Evolutionary conservation across 2,329 filamentous ascomycete genomes (phyloP).

Genomic region (Alternaria burnsii): DNA sequence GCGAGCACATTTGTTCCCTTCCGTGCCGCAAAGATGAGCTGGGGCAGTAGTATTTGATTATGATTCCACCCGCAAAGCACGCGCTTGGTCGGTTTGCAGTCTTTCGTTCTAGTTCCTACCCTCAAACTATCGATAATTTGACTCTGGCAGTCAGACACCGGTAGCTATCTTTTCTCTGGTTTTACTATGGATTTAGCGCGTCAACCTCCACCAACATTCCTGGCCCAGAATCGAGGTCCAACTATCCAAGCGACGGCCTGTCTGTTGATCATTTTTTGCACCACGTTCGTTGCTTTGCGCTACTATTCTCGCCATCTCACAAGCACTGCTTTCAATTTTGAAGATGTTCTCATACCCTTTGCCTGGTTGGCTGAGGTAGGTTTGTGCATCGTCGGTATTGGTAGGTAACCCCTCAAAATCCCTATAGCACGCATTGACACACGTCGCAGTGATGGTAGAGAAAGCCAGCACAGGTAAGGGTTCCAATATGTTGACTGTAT

Average conservation of each 20-base stretch:
- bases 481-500: not conserved
- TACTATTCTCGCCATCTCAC: conserved; percentile 34
- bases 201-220: conserved; percentile 13
- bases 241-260: conserved; percentile 25
- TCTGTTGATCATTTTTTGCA: conserved; percentile 28
- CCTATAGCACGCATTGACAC: not conserved
- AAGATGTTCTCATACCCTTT: conserved; percentile 35
- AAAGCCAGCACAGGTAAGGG: conserved; percentile 25
- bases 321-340: conserved; percentile 24
- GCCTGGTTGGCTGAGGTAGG: conserved; percentile 33
- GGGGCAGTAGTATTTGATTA: conserved; percentile 10
- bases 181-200: conserved; percentile 6
- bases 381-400: conserved; percentile 29
- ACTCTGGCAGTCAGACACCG: conserved; percentile 22
- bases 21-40: conserved; percentile 8
- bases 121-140: conserved; percentile 7
- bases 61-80: not conserved
- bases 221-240: conserved; percentile 28
- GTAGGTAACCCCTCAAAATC: conserved; percentile 18
- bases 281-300: conserved; percentile 30
- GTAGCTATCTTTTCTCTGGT: conserved; percentile 3
- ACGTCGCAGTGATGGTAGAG: conserved; percentile 33
- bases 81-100: not conserved
- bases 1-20: not conserved
- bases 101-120: conserved; percentile 5